Evolutionary conservation across 345 rosid species (phyloP).

Genomic region (Eucalyptus caleyi): DNA sequence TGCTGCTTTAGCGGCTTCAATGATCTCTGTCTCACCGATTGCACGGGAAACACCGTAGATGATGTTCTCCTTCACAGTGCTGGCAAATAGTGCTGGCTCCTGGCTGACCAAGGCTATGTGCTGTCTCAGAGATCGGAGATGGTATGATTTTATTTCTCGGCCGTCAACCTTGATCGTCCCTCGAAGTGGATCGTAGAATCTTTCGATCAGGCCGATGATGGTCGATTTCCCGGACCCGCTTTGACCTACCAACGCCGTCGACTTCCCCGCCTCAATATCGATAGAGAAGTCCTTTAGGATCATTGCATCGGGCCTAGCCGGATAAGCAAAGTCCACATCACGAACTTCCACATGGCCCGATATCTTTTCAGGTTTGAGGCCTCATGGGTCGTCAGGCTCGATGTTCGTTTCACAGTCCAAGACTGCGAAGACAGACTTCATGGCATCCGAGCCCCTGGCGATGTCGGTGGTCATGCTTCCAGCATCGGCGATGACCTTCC

Average conservation of each 20-base stretch:
- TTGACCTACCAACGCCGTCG: neutral
- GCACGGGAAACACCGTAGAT: neutral
- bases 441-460: neutral
- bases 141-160: neutral
- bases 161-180: neutral
- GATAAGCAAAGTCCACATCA: neutral
- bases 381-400: neutral
- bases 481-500: neutral
- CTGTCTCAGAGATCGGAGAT: neutral
- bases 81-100: slow-evolving; percentile 3
- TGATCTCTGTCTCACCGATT: neutral
- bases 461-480: neutral
- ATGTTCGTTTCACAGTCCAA: neutral
- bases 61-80: slow-evolving; percentile 7
- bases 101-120: slow-evolving; percentile 12
- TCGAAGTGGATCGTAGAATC: neutral
- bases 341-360: neutral
- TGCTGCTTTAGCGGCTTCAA: slow-evolving; percentile 4
- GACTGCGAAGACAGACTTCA: neutral
- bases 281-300: neutral
- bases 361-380: neutral
- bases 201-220: neutral
- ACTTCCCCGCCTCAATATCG: neutral
- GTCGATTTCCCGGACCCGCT: neutral
- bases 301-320: neutral